These are phyloP conservation scores for Neoscytalidium dimidiatum DNA, from an alignment of 2,329 filamentous ascomycete genomes.

Conservation along the genomic window DNA sequence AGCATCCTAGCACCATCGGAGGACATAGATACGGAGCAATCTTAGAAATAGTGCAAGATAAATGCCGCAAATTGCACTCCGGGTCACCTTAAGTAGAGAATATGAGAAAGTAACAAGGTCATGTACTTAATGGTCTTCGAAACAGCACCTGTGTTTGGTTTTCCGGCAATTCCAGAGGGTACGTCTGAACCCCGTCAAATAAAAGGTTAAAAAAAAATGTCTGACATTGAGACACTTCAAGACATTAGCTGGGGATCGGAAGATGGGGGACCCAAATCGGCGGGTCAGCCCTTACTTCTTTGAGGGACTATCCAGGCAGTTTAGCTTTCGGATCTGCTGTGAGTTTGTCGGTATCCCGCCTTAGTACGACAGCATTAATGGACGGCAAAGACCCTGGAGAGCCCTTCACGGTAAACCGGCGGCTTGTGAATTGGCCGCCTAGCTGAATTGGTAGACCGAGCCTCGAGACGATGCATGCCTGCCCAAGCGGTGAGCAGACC, in stretches of 20 bases:
- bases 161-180: background rate
- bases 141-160: background rate
- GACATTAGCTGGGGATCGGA: background rate
- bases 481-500: conserved; percentile 9
- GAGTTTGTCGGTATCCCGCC: background rate
- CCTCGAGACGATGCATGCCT: background rate
- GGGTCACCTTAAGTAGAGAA: background rate
- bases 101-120: background rate
- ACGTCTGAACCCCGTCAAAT: no score
- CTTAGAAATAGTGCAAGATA: background rate
- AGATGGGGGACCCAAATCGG: background rate
- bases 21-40: background rate
- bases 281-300: background rate
- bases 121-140: background rate
- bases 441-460: background rate
- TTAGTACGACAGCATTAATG: background rate
- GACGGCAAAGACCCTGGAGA: background rate
- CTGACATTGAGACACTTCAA: background rate
- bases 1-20: background rate
- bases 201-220: background rate
- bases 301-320: background rate
- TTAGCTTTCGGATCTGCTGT: conserved; percentile 1
- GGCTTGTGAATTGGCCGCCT: background rate
- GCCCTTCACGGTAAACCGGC: background rate
- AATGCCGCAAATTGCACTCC: background rate